Evolutionary conservation across 495 filamentous ascomycete genomes (phyloP), one percentile per base, ranked within the genome.

Genomic region (Bryoglossum gracile): DNA sequence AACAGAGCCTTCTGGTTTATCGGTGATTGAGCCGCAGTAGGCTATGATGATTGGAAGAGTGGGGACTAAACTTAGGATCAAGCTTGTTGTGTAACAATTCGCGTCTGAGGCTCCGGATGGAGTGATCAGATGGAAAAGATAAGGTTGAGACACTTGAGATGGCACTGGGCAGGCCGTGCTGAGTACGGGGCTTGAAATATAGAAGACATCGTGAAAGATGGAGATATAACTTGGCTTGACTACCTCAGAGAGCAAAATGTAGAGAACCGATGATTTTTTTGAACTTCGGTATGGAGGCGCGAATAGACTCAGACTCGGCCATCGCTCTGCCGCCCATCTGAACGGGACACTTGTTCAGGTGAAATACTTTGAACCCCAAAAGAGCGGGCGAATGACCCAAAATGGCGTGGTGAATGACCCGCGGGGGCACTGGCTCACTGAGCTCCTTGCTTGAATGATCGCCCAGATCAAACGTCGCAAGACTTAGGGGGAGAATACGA

Each of bases 391-490:
- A n/a, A n/a, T n/a, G n/a, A n/a, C n/a, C n/a, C n/a, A n/a, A n/a
- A n/a, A n/a, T n/a, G n/a, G n/a, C n/a, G n/a, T n/a, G n/a, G n/a
- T n/a, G n/a, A n/a, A n/a, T n/a, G n/a, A n/a, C n/a, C n/a, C n/a
- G n/a, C n/a, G n/a, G 16, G 37, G 19, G 17, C 22, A 11, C 9
- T 19, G 4, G 37, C 4, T 19, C 14, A 40, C 21, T 24, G 40
- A 43, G 16, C 26, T 30, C 13, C 5, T 30, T 30, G 26, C 26
- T 30, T 30, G 26, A 43, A 43, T 26, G 19, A 13, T 26, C 38
- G 38, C 14, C 11, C 10, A 8, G 40, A 43, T 43, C 40, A 43
- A 43, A 43, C 40, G 25, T 43, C 40, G 19, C 40, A 10, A 24
- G 40, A 18, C 25, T 43, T 23, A 26, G 6, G 40, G 9, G 19